phyloP scores from a whole-genome alignment of 2,329 filamentous ascomycete species.

The Ophiostoma novo-ulmi region DNA sequence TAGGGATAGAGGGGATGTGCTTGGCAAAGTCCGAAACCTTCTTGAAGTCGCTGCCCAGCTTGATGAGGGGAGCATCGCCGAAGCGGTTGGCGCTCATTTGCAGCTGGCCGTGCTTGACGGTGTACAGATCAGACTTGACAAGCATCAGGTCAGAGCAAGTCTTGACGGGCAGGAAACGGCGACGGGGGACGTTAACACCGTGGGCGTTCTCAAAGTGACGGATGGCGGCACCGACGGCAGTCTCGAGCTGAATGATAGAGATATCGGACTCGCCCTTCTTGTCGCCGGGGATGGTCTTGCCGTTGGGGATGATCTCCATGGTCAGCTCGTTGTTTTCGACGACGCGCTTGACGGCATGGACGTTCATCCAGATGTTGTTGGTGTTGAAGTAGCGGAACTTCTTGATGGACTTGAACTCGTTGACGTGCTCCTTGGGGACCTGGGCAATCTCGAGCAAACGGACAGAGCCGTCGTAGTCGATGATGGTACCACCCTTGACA shows the following conservation, averaged over 20 bases:
- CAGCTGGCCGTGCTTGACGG: conserved; percentile 95
- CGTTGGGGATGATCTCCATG: conserved; percentile 99
- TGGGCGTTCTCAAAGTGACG: conserved; percentile 98
- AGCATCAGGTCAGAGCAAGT: conserved; percentile 99
- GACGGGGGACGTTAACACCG: conserved; percentile 95
- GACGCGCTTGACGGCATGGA: conserved; percentile 94
- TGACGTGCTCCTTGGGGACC: conserved; percentile 99
- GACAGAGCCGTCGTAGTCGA: conserved; percentile 96
- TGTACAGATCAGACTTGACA: conserved; percentile 99
- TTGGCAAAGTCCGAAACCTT: conserved; percentile 97
- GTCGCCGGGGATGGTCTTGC: conserved; percentile 95
- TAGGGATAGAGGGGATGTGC: conserved; percentile 79
- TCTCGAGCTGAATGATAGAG: conserved; percentile 97
- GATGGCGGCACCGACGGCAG: conserved; percentile 95
- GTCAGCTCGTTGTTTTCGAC: conserved; percentile 97
- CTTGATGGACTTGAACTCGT: conserved; percentile 99
- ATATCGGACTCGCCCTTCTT: conserved; percentile 99
- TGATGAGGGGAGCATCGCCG: conserved; percentile 94
- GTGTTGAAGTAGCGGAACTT: conserved; percentile 99
- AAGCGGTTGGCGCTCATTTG: conserved; percentile 96
- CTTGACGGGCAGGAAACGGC: conserved; percentile 99
- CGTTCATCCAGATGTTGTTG: conserved; percentile 99
- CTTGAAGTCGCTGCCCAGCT: conserved; percentile 99
- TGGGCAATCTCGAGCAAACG: conserved; percentile 97
- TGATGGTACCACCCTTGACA: conserved; percentile 99